These are phyloP conservation scores for Hypoxylon lienhwacheense DNA, from an alignment of 495 filamentous ascomycete species.

Conservation along the genomic window DNA sequence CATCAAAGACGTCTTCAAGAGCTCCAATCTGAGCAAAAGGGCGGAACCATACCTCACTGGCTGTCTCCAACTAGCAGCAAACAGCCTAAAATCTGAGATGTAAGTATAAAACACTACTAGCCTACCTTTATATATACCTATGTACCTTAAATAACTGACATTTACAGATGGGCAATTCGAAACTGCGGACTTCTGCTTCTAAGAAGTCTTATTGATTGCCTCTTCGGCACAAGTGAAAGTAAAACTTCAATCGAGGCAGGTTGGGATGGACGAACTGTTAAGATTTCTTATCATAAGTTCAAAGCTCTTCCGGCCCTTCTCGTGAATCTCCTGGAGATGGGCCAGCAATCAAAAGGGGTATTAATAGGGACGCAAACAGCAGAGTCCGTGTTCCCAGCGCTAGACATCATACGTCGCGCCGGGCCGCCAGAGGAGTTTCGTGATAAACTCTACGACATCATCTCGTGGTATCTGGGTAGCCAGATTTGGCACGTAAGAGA, in stretches of 20 bases:
- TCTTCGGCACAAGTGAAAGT: slow-evolving; percentile 68
- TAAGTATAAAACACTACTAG: slow-evolving; percentile 45
- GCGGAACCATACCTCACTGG: slow-evolving; percentile 70
- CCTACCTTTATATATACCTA: not conserved
- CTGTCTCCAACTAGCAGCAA: slow-evolving; percentile 72
- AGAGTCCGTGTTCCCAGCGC: slow-evolving; percentile 82
- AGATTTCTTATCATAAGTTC: slow-evolving; percentile 70
- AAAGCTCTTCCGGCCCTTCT: slow-evolving; percentile 69
- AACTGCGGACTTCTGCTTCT: slow-evolving; percentile 92
- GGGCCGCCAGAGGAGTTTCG: slow-evolving; percentile 53
- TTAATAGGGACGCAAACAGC: slow-evolving; percentile 50
- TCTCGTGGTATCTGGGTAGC: slow-evolving; percentile 65
- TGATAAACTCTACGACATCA: slow-evolving; percentile 49
- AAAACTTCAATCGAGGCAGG: slow-evolving; percentile 53
- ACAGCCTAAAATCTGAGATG: slow-evolving; percentile 66
- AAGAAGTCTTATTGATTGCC: slow-evolving; percentile 73
- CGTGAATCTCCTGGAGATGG: slow-evolving; percentile 60
- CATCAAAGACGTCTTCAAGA: slow-evolving; percentile 82
- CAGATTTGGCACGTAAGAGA: slow-evolving; percentile 86
- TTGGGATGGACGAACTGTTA: slow-evolving; percentile 53
- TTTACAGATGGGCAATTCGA: slow-evolving; percentile 78
- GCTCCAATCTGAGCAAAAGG: slow-evolving; percentile 64
- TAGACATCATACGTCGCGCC: slow-evolving; percentile 76
- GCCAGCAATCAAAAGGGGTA: slow-evolving; percentile 43
- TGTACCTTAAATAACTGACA: no score